A percentile compares a stretch with the other conserved stretches of the same genome.
Evolutionary conservation across 169 alveolate genomes (phyloP).

Genomic region (Cardiosporidium cionae): DNA sequence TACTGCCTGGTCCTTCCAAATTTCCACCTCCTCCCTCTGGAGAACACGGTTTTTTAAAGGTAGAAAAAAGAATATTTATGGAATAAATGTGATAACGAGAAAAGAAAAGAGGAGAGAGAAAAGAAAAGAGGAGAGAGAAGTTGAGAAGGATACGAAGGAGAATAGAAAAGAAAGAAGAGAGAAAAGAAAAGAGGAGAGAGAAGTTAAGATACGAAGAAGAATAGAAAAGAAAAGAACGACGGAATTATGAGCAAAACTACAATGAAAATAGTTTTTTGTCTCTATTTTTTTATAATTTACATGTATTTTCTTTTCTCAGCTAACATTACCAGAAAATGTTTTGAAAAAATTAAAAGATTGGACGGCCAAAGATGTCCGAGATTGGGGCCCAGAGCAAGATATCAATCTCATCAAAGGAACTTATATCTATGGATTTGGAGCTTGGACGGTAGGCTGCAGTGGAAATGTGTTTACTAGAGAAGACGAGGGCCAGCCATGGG

Average conservation of each 20-base stretch:
- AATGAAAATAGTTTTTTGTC: background rate
- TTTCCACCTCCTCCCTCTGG: slow-evolving; percentile 1
- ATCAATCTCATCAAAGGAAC: slow-evolving; percentile 64
- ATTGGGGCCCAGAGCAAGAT: slow-evolving; percentile 60
- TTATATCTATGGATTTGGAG: slow-evolving; percentile 73
- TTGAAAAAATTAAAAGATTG: slow-evolving; percentile 42
- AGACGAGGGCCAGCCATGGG: too few species aligned
- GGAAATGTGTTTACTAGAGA: slow-evolving; percentile 41
- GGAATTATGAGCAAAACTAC: background rate
- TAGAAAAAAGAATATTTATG: background rate
- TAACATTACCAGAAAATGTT: slow-evolving; percentile 46
- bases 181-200: slow-evolving; percentile 7
- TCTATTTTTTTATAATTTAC: background rate
- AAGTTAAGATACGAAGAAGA: background rate
- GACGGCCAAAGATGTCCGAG: slow-evolving; percentile 53
- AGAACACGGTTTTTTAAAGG: background rate
- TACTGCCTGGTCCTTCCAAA: slow-evolving; percentile 11
- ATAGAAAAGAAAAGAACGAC: slow-evolving; percentile 1
- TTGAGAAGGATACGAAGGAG: background rate
- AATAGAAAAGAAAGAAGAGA: background rate
- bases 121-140: slow-evolving; percentile 2
- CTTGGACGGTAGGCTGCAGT: slow-evolving; percentile 69
- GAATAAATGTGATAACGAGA: too few species aligned
- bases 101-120: slow-evolving; percentile 1
- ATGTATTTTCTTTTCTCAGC: slow-evolving; percentile 1